These are phyloP conservation scores for Diaporthe eres DNA, from an alignment of 2,329 filamentous ascomycete genomes.

Conservation along the genomic window DNA sequence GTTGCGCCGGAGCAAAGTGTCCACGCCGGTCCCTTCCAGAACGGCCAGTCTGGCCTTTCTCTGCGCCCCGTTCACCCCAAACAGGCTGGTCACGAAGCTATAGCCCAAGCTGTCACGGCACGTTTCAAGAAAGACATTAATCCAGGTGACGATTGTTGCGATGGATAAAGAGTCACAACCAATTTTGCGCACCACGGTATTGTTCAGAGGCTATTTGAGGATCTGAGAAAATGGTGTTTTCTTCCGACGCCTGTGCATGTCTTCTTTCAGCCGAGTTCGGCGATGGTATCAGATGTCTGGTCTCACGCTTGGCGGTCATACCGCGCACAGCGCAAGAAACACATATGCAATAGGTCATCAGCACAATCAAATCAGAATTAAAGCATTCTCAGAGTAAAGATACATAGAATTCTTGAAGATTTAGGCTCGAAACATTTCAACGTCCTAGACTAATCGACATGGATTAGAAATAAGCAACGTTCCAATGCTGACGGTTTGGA, in stretches of 20 bases:
- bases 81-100: conserved; percentile 20
- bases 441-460: not conserved
- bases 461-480: conserved; percentile 1
- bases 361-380: conserved; percentile 15
- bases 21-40: conserved; percentile 8
- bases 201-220: conserved; percentile 4
- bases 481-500: conserved; percentile 5
- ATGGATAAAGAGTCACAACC: not conserved
- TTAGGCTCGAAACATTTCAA: conserved; percentile 9
- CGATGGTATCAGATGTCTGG: not conserved
- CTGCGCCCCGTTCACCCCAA: conserved; percentile 15
- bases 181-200: conserved; percentile 1
- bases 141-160: conserved; percentile 10
- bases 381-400: conserved; percentile 4
- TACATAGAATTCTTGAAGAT: conserved; percentile 5
- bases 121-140: conserved; percentile 23
- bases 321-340: conserved; percentile 8
- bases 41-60: conserved; percentile 17
- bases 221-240: conserved; percentile 6
- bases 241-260: not conserved
- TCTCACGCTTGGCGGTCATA: conserved; percentile 1
- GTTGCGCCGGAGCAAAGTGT: conserved; percentile 8
- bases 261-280: conserved; percentile 10
- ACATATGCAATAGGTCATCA: conserved; percentile 10
- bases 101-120: conserved; percentile 18